Conservation (phyloP, 2,329 filamentous ascomycete genomes). For the Raffaelea ambrosiae region DNA sequence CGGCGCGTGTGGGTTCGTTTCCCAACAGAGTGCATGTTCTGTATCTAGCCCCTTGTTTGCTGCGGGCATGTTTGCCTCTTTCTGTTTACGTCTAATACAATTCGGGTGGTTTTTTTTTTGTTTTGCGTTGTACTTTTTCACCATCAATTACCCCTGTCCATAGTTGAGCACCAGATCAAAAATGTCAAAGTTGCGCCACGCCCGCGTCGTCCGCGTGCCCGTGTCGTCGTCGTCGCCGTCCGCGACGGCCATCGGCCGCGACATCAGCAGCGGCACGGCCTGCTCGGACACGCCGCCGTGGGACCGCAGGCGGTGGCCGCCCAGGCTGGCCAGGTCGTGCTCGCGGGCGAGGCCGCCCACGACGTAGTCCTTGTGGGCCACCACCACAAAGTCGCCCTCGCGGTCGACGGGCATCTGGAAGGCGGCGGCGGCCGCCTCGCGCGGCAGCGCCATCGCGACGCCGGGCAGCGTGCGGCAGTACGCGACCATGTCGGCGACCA, state of each 20-base stretch:
- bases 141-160: not conserved
- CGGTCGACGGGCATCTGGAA: conserved; percentile 30
- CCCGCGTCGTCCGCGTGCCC: too few relatives aligned
- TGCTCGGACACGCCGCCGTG: conserved; percentile 32
- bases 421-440: conserved; percentile 21
- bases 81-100: too few relatives aligned
- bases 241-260: conserved; percentile 16
- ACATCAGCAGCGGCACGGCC: conserved; percentile 25
- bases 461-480: conserved; percentile 20
- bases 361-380: conserved; percentile 26
- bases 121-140: too few relatives aligned
- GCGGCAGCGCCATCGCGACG: conserved; percentile 22
- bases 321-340: conserved; percentile 24
- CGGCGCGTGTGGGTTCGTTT: too few relatives aligned
- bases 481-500: conserved; percentile 16
- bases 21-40: too few relatives aligned
- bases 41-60: too few relatives aligned
- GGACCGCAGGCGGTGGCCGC: conserved; percentile 26
- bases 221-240: conserved; percentile 4
- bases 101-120: too few relatives aligned
- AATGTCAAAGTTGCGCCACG: conserved; percentile 29
- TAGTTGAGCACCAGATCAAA: conserved; percentile 28
- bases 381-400: conserved; percentile 30
- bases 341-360: conserved; percentile 25
- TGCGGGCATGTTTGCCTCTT: too few relatives aligned